Conservation (phyloP, 495 filamentous ascomycete genomes). For the Aspergillus indologenus region DNA sequence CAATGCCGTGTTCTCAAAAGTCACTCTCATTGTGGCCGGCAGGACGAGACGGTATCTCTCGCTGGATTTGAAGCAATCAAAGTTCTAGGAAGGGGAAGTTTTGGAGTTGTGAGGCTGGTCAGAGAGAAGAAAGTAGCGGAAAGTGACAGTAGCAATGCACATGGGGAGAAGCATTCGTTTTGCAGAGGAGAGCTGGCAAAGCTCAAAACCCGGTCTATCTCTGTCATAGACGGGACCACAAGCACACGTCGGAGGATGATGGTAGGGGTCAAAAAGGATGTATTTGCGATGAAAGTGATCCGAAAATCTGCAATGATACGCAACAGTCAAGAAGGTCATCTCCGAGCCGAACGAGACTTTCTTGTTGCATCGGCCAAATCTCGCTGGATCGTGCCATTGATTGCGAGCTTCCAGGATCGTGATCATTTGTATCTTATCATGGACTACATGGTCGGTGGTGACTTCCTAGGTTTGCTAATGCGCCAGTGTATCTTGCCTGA, state of each 20-base stretch:
- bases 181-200: not conserved
- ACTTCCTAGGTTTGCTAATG: slow-evolving; percentile 83
- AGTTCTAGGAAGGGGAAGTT: slow-evolving; percentile 92
- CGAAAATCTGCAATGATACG: slow-evolving; percentile 87
- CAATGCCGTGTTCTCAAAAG: slow-evolving; percentile 67
- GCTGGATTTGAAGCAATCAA: slow-evolving; percentile 77
- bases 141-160: not conserved
- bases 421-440: slow-evolving; percentile 86
- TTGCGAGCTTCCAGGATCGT: slow-evolving; percentile 84
- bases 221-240: slow-evolving; percentile 23
- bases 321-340: slow-evolving; percentile 86
- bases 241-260: slow-evolving; percentile 26
- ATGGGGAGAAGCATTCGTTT: slow-evolving; percentile 9
- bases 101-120: slow-evolving; percentile 85
- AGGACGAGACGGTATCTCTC: slow-evolving; percentile 43
- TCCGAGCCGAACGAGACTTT: slow-evolving; percentile 89
- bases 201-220: not conserved
- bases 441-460: slow-evolving; percentile 96
- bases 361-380: slow-evolving; percentile 80
- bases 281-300: slow-evolving; percentile 97
- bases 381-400: slow-evolving; percentile 82
- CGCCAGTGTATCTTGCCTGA: slow-evolving; percentile 78
- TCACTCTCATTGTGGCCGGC: slow-evolving; percentile 42
- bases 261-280: slow-evolving; percentile 46
- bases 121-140: slow-evolving; percentile 50